Evolutionary conservation across 2,329 filamentous ascomycete genomes (phyloP).

Genomic region (Fusarium subtropicale): DNA sequence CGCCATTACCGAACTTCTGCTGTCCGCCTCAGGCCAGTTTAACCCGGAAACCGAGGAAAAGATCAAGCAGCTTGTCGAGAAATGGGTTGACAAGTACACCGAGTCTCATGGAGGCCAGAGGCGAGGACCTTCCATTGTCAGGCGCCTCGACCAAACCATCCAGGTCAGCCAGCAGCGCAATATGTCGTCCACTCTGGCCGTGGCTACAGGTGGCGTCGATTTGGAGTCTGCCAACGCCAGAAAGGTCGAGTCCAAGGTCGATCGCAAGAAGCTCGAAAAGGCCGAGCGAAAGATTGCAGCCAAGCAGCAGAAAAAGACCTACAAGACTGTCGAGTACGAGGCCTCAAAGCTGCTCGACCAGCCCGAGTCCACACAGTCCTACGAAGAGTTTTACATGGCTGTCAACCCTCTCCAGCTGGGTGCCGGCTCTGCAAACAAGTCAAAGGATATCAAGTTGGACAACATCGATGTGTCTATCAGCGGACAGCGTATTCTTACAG

Average conservation of each 20-base stretch:
- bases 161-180: constrained; percentile 94
- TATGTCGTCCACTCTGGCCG: constrained; percentile 93
- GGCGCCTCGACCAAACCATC: constrained; percentile 91
- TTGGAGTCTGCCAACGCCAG: constrained; percentile 91
- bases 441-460: constrained; percentile 98
- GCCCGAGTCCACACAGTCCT: constrained; percentile 85
- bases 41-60: constrained; percentile 77
- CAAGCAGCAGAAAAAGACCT: constrained; percentile 98
- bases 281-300: constrained; percentile 96
- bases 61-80: constrained; percentile 85
- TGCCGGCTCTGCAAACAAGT: constrained; percentile 78
- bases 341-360: constrained; percentile 89
- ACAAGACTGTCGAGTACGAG: constrained; percentile 99
- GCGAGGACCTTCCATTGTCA: constrained; percentile 80
- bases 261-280: constrained; percentile 99
- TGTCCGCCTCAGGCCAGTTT: constrained; percentile 91
- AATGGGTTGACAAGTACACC: constrained; percentile 87
- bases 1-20: constrained; percentile 85
- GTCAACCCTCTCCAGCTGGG: constrained; percentile 96
- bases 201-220: constrained; percentile 86
- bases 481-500: constrained; percentile 87
- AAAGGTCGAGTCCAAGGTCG: constrained; percentile 97
- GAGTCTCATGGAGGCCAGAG: constrained; percentile 77
- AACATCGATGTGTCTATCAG: constrained; percentile 94
- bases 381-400: constrained; percentile 99